Evolutionary conservation across 1,284 basidiomycete genomes (phyloP).

Genomic region (Kalmanozyma brasiliensis): DNA sequence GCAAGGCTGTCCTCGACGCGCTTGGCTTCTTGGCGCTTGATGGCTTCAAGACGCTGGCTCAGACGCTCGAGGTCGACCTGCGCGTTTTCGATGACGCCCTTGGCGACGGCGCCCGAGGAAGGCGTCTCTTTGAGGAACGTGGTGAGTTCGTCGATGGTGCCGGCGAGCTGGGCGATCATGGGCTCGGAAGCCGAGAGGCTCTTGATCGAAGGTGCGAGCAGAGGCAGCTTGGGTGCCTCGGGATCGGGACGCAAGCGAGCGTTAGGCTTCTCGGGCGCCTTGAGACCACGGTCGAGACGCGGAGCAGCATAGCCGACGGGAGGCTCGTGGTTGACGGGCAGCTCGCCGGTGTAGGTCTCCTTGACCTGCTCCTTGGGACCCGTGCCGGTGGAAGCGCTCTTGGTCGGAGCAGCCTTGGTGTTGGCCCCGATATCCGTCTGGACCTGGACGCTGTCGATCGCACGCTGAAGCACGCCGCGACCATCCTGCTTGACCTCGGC

Average conservation of each 20-base stretch:
- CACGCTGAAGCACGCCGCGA: conserved; percentile 63
- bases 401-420: conserved; percentile 63
- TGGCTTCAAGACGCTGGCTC: conserved; percentile 79
- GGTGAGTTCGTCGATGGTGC: conserved; percentile 91
- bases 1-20: conserved; percentile 79
- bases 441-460: conserved; percentile 47
- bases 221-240: conserved; percentile 71
- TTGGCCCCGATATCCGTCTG: conserved; percentile 56
- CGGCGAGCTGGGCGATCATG: conserved; percentile 88
- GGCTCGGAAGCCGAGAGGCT: conserved; percentile 83
- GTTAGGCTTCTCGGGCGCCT: conserved; percentile 46
- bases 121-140: conserved; percentile 75
- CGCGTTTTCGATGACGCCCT: conserved; percentile 71
- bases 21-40: conserved; percentile 82
- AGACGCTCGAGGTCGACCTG: conserved; percentile 85
- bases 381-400: conserved; percentile 67
- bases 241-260: conserved; percentile 61
- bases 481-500: conserved; percentile 31
- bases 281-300: conserved; percentile 55
- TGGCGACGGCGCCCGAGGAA: conserved; percentile 72
- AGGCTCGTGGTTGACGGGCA: conserved; percentile 58
- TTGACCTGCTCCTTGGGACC: conserved; percentile 45
- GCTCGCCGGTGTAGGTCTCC: conserved; percentile 46
- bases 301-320: conserved; percentile 53
- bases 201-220: conserved; percentile 82